phyloP scores from a whole-genome alignment of 148 eudicot genomes.

The Nepenthes gracilis region DNA sequence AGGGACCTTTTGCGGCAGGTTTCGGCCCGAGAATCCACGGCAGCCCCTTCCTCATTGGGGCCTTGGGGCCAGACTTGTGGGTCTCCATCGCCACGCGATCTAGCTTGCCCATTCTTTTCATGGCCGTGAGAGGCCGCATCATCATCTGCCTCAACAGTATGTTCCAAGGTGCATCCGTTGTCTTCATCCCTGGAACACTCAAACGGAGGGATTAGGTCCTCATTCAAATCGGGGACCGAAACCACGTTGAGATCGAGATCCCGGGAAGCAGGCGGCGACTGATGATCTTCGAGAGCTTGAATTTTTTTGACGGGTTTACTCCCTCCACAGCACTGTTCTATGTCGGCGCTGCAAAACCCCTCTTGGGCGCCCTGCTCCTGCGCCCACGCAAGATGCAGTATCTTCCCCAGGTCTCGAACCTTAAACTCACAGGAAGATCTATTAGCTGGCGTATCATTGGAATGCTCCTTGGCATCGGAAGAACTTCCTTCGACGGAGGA shows the following conservation, averaged over 20 bases:
- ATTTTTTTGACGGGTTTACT: conserved; percentile 9
- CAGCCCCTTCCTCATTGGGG: conserved; percentile 37
- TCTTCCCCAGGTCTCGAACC: conserved; percentile 69
- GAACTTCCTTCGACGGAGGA: conserved; percentile 29
- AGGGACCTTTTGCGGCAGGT: conserved; percentile 39
- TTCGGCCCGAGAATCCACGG: conserved; percentile 33
- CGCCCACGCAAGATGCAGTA: conserved; percentile 47
- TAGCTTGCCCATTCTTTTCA: conserved; percentile 23
- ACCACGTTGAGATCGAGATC: conserved; percentile 67
- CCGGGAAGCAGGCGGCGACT: conserved; percentile 32
- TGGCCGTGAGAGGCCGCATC: conserved; percentile 53
- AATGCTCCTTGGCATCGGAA: conserved; percentile 20
- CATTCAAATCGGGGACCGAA: conserved; percentile 83
- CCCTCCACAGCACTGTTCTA: conserved; percentile 25
- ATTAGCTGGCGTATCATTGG: conserved; percentile 11
- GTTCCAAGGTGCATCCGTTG: conserved; percentile 27
- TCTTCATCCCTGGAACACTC: conserved; percentile 73
- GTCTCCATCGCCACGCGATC: neutral
- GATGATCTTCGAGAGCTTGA: conserved; percentile 32
- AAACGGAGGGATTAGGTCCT: conserved; percentile 62
- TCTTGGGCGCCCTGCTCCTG: conserved; percentile 41
- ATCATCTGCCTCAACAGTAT: conserved; percentile 36
- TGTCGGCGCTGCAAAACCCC: conserved; percentile 27
- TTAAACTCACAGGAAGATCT: conserved; percentile 55
- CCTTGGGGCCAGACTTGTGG: neutral